Evolutionary conservation across 2,329 filamentous ascomycete genomes (phyloP), one percentile per base, ranked within the genome.

Genomic region (Madurella mycetomatis): DNA sequence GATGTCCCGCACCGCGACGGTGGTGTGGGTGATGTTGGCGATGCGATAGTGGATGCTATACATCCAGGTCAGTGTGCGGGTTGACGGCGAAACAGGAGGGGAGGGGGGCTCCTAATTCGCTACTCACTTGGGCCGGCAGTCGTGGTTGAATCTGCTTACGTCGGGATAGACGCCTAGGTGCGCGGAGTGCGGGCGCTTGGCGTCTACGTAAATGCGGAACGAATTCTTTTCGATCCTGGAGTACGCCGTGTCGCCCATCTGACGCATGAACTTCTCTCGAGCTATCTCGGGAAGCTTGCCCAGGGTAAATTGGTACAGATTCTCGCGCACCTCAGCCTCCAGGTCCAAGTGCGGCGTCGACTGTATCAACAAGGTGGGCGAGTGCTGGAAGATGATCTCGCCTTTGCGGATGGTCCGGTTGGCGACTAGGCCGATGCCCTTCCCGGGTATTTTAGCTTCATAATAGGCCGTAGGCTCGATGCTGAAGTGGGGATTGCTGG

Each of bases 51-150:
- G 66, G 19, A 71, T 32, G 54, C 71, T 69, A 50, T 19, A 13
- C 41, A 15, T 31, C 9, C 41, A 18, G n/a, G 41, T 18, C 18
- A 51, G 25, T 41, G 8, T 16, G 2, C 15, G 1, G 30, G 17
- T 25, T 34, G 25, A 15, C 34, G 7, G 19, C 25, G 11, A 15
- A 8, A 17, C 34, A 15, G n/a, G 15, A 12, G 11, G 7, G 34
- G 41, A 25, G 11, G 41, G 15, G 13, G 4, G n/a, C 19, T 16
- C 8, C 17, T 3, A n/a, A 11, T 16, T n/a, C 2, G 11, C 15
- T 2, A 53, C 68, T 67, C 50, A 72, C 70, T 73, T 74, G 30
- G 72, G 71, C 41, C 71, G 63, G 46, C 72, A 74, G 56, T 73
- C 70, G 47, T 74, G 72, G 49, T 74, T 74, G 8, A 73, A 59